phyloP scores from a whole-genome alignment of 257 asterid genomes.

The Petunia axillaris region DNA sequence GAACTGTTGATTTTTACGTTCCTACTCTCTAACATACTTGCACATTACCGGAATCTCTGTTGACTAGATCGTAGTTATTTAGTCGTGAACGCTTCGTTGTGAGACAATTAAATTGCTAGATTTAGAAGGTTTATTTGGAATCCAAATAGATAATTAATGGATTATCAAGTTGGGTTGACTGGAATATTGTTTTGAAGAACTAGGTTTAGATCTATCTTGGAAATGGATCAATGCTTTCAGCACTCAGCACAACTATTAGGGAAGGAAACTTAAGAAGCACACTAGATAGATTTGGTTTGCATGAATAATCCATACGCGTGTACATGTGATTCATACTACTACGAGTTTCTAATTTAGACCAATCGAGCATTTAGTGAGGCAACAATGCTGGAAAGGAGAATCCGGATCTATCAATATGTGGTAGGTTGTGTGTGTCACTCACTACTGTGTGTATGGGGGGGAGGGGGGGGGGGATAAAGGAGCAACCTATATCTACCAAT shows the following conservation, averaged over 20 bases:
- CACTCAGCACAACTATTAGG: not conserved
- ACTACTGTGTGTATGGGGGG: too few relatives aligned
- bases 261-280: slow-evolving; percentile 4
- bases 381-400: not conserved
- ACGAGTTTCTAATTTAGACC: slow-evolving; percentile 7
- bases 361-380: slow-evolving; percentile 3
- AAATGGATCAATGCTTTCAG: not conserved
- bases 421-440: not conserved
- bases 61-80: not conserved
- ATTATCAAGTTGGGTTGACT: not conserved
- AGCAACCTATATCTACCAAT: too few relatives aligned
- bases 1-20: not conserved
- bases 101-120: slow-evolving; percentile 1
- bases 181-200: slow-evolving; percentile 9
- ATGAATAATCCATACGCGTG: not conserved
- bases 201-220: not conserved
- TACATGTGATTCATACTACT: not conserved
- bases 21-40: not conserved
- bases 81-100: not conserved
- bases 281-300: not conserved
- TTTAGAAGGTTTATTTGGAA: not conserved
- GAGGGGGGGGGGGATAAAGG: too few relatives aligned
- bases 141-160: not conserved
- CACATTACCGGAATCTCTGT: not conserved
- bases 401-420: not conserved